Conservation (phyloP, 306 rosid species). For the Argentina anserina region DNA sequence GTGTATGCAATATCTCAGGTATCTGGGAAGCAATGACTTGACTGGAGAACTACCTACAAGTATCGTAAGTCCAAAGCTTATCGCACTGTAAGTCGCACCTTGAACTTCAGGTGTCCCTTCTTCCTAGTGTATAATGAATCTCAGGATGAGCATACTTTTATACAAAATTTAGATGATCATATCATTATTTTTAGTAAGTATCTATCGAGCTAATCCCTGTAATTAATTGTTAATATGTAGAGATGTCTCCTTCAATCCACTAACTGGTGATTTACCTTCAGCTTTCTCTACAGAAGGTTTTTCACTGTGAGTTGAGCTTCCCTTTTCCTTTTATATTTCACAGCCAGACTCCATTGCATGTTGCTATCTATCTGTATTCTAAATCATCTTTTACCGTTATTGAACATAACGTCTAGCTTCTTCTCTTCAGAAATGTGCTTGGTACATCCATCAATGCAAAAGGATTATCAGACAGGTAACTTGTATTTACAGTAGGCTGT, state of each 20-base stretch:
- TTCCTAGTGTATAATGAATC: background rate
- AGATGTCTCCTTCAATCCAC: constrained; percentile 36
- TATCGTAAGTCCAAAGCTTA: constrained; percentile 25
- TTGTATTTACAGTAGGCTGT: background rate
- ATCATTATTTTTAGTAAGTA: background rate
- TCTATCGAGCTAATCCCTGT: background rate
- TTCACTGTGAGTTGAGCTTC: constrained; percentile 25
- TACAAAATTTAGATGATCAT: background rate
- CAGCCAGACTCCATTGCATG: background rate
- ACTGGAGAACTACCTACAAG: constrained; percentile 29
- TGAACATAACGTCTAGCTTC: background rate
- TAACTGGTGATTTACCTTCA: constrained; percentile 26
- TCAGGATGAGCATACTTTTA: background rate
- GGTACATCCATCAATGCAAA: constrained; percentile 31
- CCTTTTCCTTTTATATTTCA: background rate
- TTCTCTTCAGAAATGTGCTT: constrained; percentile 32
- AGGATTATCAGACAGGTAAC: constrained; percentile 27
- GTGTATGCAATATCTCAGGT: constrained; percentile 22
- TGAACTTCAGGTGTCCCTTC: constrained; percentile 9
- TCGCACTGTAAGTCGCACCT: constrained; percentile 32
- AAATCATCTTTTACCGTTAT: background rate
- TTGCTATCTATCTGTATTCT: background rate
- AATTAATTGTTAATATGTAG: constrained; percentile 10
- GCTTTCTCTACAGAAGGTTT: constrained; percentile 13
- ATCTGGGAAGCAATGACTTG: constrained; percentile 35